Evolutionary conservation across 306 rosid genomes (phyloP).

Genomic region (Potentilla sterilis): DNA sequence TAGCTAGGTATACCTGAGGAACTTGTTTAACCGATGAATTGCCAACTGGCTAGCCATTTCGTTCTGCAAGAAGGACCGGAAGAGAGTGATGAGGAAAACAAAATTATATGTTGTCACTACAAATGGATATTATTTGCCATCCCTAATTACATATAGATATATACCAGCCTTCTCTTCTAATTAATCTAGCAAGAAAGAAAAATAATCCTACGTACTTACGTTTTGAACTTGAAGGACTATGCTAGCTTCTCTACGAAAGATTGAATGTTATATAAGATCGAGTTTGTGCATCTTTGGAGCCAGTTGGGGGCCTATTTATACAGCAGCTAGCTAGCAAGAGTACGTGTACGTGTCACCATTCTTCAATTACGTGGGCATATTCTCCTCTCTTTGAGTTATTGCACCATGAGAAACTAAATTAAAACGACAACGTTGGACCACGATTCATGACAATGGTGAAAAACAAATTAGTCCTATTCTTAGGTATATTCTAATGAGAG

Average conservation of each 20-base stretch:
- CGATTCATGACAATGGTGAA: background rate
- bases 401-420: background rate
- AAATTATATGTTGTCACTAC: background rate
- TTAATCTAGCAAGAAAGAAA: background rate
- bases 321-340: background rate
- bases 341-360: background rate
- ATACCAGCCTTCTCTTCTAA: background rate
- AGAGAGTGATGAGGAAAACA: background rate
- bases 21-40: slow-evolving; percentile 40
- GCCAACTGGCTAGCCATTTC: slow-evolving; percentile 41
- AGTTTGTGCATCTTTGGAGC: background rate
- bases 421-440: background rate
- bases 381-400: background rate
- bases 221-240: background rate
- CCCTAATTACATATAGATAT: background rate
- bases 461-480: background rate
- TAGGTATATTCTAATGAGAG: background rate
- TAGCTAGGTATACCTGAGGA: slow-evolving; percentile 39
- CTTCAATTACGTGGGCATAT: background rate
- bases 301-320: background rate
- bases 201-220: background rate
- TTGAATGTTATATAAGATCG: background rate
- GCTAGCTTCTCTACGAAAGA: background rate
- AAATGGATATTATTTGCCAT: background rate
- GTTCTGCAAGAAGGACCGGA: slow-evolving; percentile 20